Base-by-base conservation (phyloP, 345 rosid species). In the Citrus cavaleriei region DNA sequence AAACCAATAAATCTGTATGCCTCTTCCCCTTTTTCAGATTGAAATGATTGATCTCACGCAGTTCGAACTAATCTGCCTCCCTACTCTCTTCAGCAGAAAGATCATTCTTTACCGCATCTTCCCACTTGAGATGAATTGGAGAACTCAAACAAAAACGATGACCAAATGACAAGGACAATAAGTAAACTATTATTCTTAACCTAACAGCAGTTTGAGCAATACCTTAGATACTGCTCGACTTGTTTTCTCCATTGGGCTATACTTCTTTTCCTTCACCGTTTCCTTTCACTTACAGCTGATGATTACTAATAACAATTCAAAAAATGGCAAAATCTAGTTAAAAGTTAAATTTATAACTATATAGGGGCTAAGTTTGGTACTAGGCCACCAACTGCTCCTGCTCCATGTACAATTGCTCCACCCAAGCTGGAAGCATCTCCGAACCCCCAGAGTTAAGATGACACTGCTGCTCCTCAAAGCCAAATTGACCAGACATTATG, bases 351-450 rank as follows among this genome's bases (percentile, higher is more conserved):
- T 46, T n/a, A 60, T 65, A 81, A 69, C 74, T n/a, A 28, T 34
- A 24, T 19, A 24, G 72, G n/a, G 13, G 46, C 46, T 81, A 65
- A 51, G 64, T 27, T 76, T 70, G 76, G 21, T 70, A 76, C 83
- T 81, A 94, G 57, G 94, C 96, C 79, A 93, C 93, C 80, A 90
- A 82, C 83, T 89, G 97, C 87, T 95, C 90, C 85, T 91, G 92
- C 82, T 93, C 97, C 80, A 84, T 88, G 84, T 89, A 90, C 73
- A 91, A 64, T 75, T 93, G 96, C 84, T 92, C 98, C 90, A 85
- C 87, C 97, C 93, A 88, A 66, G 91, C 86, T 7, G 95, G 90
- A 40, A 80, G 85, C 51, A 68, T 69, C 82, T 90, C 91, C 0
- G 79, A 51, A 38, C 82, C 81, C 24, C 85, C 86, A 4, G 75